Conservation (phyloP, 805 yeast genomes). For the Metschnikowia hibisci region DNA sequence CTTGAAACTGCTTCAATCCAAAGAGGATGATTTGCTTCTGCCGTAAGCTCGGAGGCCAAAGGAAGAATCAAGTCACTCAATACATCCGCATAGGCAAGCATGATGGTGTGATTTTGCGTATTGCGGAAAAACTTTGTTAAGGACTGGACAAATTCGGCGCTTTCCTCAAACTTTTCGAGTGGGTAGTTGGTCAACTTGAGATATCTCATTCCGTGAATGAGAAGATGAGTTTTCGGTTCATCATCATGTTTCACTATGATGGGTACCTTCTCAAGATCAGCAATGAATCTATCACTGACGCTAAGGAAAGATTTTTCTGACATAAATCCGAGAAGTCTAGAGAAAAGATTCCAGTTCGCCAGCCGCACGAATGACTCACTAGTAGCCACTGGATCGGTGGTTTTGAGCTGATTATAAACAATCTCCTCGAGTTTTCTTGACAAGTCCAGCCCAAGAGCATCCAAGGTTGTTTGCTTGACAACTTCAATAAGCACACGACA, state of each 20-base stretch:
- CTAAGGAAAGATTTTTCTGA: constrained; percentile 76
- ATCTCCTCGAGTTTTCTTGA: constrained; percentile 87
- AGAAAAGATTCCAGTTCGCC: constrained; percentile 91
- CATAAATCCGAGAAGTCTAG: constrained; percentile 87
- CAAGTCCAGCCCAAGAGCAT: constrained; percentile 69
- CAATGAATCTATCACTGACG: constrained; percentile 90
- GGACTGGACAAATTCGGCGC: constrained; percentile 85
- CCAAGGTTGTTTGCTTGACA: constrained; percentile 80
- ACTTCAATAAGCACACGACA: constrained; percentile 92
- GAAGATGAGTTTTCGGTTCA: constrained; percentile 59
- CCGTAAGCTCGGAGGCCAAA: constrained; percentile 79
- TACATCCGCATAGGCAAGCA: constrained; percentile 82
- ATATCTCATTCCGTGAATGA: constrained; percentile 91
- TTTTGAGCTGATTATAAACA: constrained; percentile 81
- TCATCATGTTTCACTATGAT: constrained; percentile 28
- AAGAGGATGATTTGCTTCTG: constrained; percentile 92
- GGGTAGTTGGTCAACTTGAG: constrained; percentile 78
- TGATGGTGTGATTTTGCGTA: constrained; percentile 61
- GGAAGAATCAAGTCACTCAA: constrained; percentile 72
- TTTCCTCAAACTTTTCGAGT: constrained; percentile 84
- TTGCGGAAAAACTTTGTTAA: constrained; percentile 75
- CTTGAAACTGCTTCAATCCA: constrained; percentile 81
- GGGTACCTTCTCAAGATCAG: constrained; percentile 84
- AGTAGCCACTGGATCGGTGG: constrained; percentile 77
- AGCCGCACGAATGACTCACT: constrained; percentile 66